Base-by-base conservation (phyloP, 2,329 filamentous ascomycete species). In the Fusarium tupiense region DNA sequence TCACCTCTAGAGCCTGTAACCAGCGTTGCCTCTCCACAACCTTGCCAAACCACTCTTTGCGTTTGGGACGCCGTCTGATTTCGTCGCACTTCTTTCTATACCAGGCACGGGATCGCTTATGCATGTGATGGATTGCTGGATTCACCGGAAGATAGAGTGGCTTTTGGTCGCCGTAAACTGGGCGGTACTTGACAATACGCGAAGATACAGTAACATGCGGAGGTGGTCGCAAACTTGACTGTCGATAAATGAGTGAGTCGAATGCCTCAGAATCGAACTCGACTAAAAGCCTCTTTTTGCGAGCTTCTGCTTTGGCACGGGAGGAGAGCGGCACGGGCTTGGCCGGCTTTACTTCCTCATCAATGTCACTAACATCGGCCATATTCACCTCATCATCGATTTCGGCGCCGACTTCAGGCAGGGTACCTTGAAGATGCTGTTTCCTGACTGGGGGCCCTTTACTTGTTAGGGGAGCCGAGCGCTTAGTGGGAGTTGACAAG, bases 41-140 rank as follows among this genome's bases (percentile, higher is more conserved):
- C 66, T 83, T 84, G 26, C 88, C 88, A 53, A 88, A 86, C 72
- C 86, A 87, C 10, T 78, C 80, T 72, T 91, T 91, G 24, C 87
- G 83, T 7, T 81, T 82, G 9, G 85, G 85, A 5, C 89, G 86
- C 4, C 78, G 78, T 44, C 80, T 75, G 37, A 91, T 89, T 65
- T 91, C 88, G 3, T 78, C 75, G 40, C 84, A 81, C 68, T 90
- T 91, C 22, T 80, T 77, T 20, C 75, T 77, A 57, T 85, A 81
- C 88, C 88, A 90, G 24, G 81, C 79, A 8, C 83, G 75, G 1
- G 86, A 83, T 50, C 83, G 83, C 5, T 80, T 80, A 50, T 85
- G 83, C 3, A 83, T 83, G 80, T 84, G 86, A 59, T 88, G 86
- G 4, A 86, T 82, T 4, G 85, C 84, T 0, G 88, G 89, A 76